Base-by-base conservation (phyloP, 2,329 filamentous ascomycete species). In the Pseudogymnoascus verrucosus region DNA sequence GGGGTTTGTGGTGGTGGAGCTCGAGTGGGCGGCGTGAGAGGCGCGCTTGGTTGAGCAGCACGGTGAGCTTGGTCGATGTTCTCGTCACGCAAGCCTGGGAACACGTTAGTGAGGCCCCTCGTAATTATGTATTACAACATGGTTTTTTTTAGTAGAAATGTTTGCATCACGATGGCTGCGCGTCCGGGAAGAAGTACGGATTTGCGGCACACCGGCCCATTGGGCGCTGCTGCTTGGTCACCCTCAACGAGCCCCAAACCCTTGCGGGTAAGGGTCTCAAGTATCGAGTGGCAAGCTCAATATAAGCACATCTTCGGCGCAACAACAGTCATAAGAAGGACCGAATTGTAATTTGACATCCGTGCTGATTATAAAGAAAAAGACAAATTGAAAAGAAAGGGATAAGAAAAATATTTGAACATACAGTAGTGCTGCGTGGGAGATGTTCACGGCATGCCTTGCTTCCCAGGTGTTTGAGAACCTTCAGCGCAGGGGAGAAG, bases 331-430 rank as follows among this genome's bases (percentile, higher is more conserved):
- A 96, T 87, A 78, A 78, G 76, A 75, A 76, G 77, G 87, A 87
- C 88, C 85, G 85, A 82, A 89, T 93, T 95, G 93, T 87, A 97
- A 96, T 96, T 96, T 96, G 92, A 97, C 92, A 96, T 96, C 90
- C 89, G 90, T 96, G 93, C 93, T 93, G 69, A 61, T 67, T 65
- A 19, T 11, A 40, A 44, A 61, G 21, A 40, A 51, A 34, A 54
- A 7, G 11, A 61, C 54, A 28, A 62, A 10, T 40, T 12, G 11
- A 28, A 3, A 36, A n/a, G n/a, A 64, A n/a, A 65, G 34, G 16
- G 6, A 12, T 31, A 2, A 14, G 57, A 40, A 2, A 14, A 60
- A 40, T 21, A 12, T 10, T 64, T 44, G 14, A 31, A 54, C 66
- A 62, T 71, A 72, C 72, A 62, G 68, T 66, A 14, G 64, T 70